Conservation (phyloP, 1,139 yeast species). For the Citeromyces hawaiiensis region DNA sequence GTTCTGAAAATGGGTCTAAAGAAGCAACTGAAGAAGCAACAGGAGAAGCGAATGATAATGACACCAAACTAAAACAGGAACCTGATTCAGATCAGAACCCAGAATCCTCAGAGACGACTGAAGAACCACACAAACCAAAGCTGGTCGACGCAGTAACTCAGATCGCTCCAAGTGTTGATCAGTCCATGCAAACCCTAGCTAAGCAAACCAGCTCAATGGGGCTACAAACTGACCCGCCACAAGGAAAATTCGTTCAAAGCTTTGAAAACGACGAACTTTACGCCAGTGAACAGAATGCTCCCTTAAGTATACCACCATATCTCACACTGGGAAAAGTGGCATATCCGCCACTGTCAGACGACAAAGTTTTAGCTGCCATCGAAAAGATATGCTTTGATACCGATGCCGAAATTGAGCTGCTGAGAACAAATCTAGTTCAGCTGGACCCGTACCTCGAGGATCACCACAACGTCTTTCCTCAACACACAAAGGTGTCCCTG, state of each 20-base stretch:
- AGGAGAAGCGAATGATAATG: too few species aligned
- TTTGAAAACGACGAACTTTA: conserved; percentile 26
- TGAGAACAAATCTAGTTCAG: conserved; percentile 18
- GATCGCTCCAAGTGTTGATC: background rate
- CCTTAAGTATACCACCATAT: conserved; percentile 24
- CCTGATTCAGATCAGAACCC: too few species aligned
- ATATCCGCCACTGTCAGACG: conserved; percentile 16
- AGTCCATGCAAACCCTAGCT: background rate
- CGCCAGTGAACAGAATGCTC: conserved; percentile 18
- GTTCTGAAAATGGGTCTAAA: too few species aligned
- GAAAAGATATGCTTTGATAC: conserved; percentile 23
- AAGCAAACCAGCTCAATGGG: background rate
- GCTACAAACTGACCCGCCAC: background rate
- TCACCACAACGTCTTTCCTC: conserved; percentile 15
- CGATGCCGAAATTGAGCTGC: conserved; percentile 23
- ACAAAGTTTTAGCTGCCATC: conserved; percentile 18
- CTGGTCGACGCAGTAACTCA: background rate
- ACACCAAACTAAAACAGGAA: too few species aligned
- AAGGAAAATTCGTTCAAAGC: conserved; percentile 10
- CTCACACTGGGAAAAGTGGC: conserved; percentile 13
- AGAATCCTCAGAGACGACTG: too few species aligned
- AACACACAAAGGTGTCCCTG: conserved; percentile 16
- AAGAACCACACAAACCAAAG: too few species aligned
- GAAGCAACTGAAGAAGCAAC: too few species aligned
- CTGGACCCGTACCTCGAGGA: conserved; percentile 20